Evolutionary conservation across 495 filamentous ascomycete genomes (phyloP).

Genomic region (Penicillium steckii): DNA sequence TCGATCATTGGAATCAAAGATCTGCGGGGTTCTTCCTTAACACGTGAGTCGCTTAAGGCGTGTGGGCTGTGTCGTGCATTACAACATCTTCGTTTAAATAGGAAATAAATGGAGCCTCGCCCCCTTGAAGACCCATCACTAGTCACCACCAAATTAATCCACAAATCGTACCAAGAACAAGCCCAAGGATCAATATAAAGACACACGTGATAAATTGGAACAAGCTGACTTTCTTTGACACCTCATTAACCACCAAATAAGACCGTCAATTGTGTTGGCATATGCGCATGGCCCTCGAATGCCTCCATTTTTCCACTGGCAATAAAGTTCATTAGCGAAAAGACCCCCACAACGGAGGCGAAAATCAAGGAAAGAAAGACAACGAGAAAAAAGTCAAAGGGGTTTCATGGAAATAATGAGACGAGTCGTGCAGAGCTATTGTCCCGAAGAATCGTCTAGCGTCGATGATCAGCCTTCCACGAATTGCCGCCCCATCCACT

Average conservation of each 20-base stretch:
- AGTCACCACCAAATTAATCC: background rate
- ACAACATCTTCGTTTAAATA: background rate
- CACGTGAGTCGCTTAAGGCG: constrained; percentile 6
- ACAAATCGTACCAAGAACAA: background rate
- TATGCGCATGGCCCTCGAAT: background rate
- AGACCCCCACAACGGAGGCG: background rate
- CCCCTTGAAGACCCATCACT: background rate
- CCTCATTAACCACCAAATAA: too few species aligned
- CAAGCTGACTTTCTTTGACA: too few species aligned
- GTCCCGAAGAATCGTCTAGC: background rate
- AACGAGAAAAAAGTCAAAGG: background rate
- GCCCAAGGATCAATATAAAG: background rate
- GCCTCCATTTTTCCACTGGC: background rate
- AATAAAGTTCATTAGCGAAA: background rate
- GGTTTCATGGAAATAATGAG: background rate
- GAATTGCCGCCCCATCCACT: too few species aligned
- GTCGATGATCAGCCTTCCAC: too few species aligned
- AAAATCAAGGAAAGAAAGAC: background rate
- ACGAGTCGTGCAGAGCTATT: background rate
- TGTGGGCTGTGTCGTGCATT: background rate
- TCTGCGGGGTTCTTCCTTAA: constrained; percentile 2
- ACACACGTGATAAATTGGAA: too few species aligned
- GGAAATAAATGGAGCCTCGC: background rate
- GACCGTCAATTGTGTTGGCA: background rate
- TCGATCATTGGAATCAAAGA: too few species aligned